A percentile compares a stretch with the other conserved stretches of the same genome.
phyloP scores from a whole-genome alignment of 108 stramenopile genomes.

The Schizochytrium sp. region DNA sequence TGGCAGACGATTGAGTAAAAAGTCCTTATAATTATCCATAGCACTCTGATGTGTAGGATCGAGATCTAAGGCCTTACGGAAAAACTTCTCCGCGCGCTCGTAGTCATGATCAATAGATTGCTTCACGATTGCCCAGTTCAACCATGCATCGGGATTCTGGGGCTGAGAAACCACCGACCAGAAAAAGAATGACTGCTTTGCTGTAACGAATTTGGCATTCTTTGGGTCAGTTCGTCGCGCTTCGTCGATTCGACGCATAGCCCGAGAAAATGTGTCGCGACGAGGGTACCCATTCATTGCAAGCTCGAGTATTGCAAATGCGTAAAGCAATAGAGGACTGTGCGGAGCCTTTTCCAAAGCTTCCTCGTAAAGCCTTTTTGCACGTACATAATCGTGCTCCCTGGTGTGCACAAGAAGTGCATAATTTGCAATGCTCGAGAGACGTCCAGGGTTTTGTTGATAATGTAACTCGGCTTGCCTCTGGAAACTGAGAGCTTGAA shows the following conservation, averaged over 20 bases:
- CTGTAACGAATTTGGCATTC: conserved; percentile 69
- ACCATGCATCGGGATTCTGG: conserved; percentile 71
- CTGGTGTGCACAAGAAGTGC: conserved; percentile 73
- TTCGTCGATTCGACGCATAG: conserved; percentile 71
- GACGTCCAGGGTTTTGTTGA: conserved; percentile 72
- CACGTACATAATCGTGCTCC: conserved; percentile 70
- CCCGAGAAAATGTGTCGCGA: conserved; percentile 67
- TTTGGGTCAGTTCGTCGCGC: conserved; percentile 71
- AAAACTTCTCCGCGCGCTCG: conserved; percentile 76
- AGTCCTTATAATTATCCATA: conserved; percentile 73
- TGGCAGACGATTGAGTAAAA: conserved; percentile 73
- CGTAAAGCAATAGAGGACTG: conserved; percentile 75
- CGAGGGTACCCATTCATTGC: conserved; percentile 70
- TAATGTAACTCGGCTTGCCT: conserved; percentile 72
- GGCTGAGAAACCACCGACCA: conserved; percentile 75
- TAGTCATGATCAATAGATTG: conserved; percentile 74
- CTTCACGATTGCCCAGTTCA: conserved; percentile 78
- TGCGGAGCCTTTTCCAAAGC: conserved; percentile 74
- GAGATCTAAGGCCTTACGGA: conserved; percentile 72
- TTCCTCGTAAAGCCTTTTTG: conserved; percentile 71
- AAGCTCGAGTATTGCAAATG: conserved; percentile 75
- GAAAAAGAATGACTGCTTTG: conserved; percentile 73
- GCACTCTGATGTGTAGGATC: conserved; percentile 71
- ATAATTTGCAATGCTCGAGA: conserved; percentile 78
- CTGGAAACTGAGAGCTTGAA: conserved; percentile 73